Evolutionary conservation across 2,329 filamentous ascomycete species (phyloP).

Genomic region (Aurifilum marmelostoma): DNA sequence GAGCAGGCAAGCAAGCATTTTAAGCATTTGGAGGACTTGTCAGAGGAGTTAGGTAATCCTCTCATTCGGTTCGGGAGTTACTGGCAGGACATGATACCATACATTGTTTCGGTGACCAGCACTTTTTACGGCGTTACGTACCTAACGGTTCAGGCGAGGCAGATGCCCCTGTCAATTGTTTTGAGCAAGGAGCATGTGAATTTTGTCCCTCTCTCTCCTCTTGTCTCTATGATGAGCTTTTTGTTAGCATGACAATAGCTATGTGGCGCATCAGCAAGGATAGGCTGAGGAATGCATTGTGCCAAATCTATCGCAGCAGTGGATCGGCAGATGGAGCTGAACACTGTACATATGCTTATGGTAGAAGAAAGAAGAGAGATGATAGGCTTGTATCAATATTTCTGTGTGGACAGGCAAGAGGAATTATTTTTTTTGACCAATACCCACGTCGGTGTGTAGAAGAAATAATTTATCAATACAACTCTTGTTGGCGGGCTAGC

Average conservation of each 20-base stretch:
- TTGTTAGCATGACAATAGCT: not conserved
- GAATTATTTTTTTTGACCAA: not conserved
- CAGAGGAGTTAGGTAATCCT: slow-evolving; percentile 20
- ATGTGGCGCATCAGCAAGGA: slow-evolving; percentile 1
- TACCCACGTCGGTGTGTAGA: not conserved
- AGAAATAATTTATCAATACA: not conserved
- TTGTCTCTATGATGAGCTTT: not conserved
- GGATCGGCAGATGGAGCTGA: not conserved
- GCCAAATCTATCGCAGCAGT: not conserved
- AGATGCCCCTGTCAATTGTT: not conserved
- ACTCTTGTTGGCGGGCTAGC: not conserved
- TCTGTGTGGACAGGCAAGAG: not conserved
- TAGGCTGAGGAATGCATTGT: not conserved
- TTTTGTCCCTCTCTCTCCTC: not conserved
- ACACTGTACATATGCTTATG: not conserved
- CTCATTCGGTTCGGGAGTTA: slow-evolving; percentile 20
- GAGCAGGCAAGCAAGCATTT: not conserved
- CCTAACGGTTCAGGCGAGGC: not conserved
- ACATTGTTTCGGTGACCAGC: not conserved
- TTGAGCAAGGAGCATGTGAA: slow-evolving; percentile 6
- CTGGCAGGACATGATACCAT: slow-evolving; percentile 18
- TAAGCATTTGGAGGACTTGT: slow-evolving; percentile 15
- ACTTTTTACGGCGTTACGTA: slow-evolving; percentile 5
- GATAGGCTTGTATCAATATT: not conserved
- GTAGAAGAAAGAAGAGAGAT: not conserved